phyloP scores from a whole-genome alignment of 108 stramenopile genomes.

The Nitzschia sp. region DNA sequence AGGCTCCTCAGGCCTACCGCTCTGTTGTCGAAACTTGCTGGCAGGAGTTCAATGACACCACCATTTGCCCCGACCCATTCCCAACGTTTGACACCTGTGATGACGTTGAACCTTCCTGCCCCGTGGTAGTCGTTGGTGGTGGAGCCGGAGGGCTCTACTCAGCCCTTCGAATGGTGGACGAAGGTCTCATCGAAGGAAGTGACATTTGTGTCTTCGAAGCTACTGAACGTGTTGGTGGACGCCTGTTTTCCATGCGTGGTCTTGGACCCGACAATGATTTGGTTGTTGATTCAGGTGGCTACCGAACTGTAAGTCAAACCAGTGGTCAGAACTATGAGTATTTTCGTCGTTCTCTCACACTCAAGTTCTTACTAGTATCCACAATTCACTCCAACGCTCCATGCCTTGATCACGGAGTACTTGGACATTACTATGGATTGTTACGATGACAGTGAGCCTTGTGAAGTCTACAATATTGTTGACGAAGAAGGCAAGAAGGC shows the following conservation, averaged over 20 bases:
- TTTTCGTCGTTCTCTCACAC: neutral
- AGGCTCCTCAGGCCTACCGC: slow-evolving; percentile 30
- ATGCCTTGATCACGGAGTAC: slow-evolving; percentile 35
- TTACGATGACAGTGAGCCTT: slow-evolving; percentile 29
- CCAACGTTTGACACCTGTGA: slow-evolving; percentile 25
- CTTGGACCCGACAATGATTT: slow-evolving; percentile 31
- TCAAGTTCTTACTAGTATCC: neutral
- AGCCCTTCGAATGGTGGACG: slow-evolving; percentile 29
- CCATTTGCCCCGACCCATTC: slow-evolving; percentile 31
- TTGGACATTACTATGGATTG: slow-evolving; percentile 27
- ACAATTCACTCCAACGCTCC: slow-evolving; percentile 18
- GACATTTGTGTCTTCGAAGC: slow-evolving; percentile 36
- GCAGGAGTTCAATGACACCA: slow-evolving; percentile 7
- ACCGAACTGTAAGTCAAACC: slow-evolving; percentile 22
- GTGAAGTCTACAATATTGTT: slow-evolving; percentile 30
- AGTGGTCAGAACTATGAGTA: neutral
- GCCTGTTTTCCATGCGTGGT: slow-evolving; percentile 25
- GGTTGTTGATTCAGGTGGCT: slow-evolving; percentile 30
- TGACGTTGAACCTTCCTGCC: slow-evolving; percentile 19
- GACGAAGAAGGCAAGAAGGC: slow-evolving; percentile 29
- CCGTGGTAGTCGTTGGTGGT: slow-evolving; percentile 29
- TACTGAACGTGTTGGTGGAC: slow-evolving; percentile 37
- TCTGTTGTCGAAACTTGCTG: slow-evolving; percentile 24
- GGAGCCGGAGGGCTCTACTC: slow-evolving; percentile 36
- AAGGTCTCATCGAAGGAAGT: slow-evolving; percentile 8